These are phyloP conservation scores for Coccinonectria pachysandricola DNA, from an alignment of 2,329 filamentous ascomycete species.

Conservation along the genomic window DNA sequence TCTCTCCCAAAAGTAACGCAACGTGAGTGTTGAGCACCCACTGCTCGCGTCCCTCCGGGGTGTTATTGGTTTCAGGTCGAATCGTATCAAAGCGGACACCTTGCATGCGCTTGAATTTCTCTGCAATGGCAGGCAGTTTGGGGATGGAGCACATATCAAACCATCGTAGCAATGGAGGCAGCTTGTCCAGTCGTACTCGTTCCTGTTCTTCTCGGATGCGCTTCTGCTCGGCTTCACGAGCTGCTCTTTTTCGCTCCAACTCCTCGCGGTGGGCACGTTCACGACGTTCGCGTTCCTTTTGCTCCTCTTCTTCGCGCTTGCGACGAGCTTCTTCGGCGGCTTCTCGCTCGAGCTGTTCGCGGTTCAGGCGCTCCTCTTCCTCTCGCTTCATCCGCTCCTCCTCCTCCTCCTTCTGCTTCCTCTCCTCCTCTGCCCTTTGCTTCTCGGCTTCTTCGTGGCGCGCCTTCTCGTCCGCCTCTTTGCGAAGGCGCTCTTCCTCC, in stretches of 20 bases:
- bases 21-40: slow-evolving; percentile 58
- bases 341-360: slow-evolving; percentile 36
- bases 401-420: slow-evolving; percentile 28
- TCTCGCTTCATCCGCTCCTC: slow-evolving; percentile 29
- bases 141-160: slow-evolving; percentile 43
- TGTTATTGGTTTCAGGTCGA: slow-evolving; percentile 39
- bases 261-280: slow-evolving; percentile 34
- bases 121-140: slow-evolving; percentile 38
- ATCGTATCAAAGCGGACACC: slow-evolving; percentile 57
- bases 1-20: slow-evolving; percentile 53
- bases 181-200: slow-evolving; percentile 40
- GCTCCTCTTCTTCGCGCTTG: slow-evolving; percentile 42
- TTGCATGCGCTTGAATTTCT: slow-evolving; percentile 45
- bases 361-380: slow-evolving; percentile 35
- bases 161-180: slow-evolving; percentile 53
- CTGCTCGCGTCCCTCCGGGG: slow-evolving; percentile 48
- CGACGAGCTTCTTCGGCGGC: slow-evolving; percentile 39
- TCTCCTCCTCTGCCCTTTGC: slow-evolving; percentile 26
- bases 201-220: slow-evolving; percentile 45
- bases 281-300: slow-evolving; percentile 37
- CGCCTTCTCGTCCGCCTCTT: slow-evolving; percentile 26
- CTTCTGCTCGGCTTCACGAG: slow-evolving; percentile 41
- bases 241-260: slow-evolving; percentile 37
- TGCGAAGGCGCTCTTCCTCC: slow-evolving; percentile 26
- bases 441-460: slow-evolving; percentile 29